Evolutionary conservation across 768 basidiomycete species (phyloP).

Genomic region (Saitozyma sp.): DNA sequence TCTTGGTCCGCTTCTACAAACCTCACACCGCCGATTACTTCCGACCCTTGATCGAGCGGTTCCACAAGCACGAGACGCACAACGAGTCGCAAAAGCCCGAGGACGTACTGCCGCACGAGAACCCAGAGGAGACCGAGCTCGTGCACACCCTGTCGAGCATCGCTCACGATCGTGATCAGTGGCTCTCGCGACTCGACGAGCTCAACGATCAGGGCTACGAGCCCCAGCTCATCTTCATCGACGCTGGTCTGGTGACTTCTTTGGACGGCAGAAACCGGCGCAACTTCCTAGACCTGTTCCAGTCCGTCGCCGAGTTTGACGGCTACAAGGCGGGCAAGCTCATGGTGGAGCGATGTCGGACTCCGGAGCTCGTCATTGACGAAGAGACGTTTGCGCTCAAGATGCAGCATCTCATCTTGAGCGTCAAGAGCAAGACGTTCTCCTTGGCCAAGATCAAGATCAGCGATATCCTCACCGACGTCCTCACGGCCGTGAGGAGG

Average conservation of each 20-base stretch:
- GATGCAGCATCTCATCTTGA: slow-evolving; percentile 93
- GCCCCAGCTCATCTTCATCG: slow-evolving; percentile 93
- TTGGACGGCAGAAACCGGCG: slow-evolving; percentile 76
- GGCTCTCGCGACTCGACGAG: slow-evolving; percentile 67
- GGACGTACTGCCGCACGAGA: not conserved
- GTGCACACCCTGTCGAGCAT: slow-evolving; percentile 70
- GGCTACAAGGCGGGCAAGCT: slow-evolving; percentile 92
- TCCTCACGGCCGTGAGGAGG: slow-evolving; percentile 76
- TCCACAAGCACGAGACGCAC: slow-evolving; percentile 54
- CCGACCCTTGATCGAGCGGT: slow-evolving; percentile 63
- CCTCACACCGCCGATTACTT: slow-evolving; percentile 68
- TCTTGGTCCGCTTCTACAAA: slow-evolving; percentile 95
- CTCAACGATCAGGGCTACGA: slow-evolving; percentile 74
- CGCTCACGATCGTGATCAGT: slow-evolving; percentile 59
- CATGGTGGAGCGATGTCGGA: slow-evolving; percentile 91
- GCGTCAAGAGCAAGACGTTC: slow-evolving; percentile 94
- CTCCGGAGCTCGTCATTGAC: slow-evolving; percentile 85
- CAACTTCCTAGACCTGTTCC: slow-evolving; percentile 96
- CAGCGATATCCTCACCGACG: slow-evolving; percentile 85
- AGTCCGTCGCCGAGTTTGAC: slow-evolving; percentile 92
- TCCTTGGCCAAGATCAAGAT: slow-evolving; percentile 96
- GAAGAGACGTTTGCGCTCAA: slow-evolving; percentile 93
- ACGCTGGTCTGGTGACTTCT: slow-evolving; percentile 89
- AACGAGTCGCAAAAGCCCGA: slow-evolving; percentile 14
- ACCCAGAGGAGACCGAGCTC: slow-evolving; percentile 54